phyloP scores from a whole-genome alignment of 495 filamentous ascomycete genomes.

The Friedmanniomyces endolithicus region DNA sequence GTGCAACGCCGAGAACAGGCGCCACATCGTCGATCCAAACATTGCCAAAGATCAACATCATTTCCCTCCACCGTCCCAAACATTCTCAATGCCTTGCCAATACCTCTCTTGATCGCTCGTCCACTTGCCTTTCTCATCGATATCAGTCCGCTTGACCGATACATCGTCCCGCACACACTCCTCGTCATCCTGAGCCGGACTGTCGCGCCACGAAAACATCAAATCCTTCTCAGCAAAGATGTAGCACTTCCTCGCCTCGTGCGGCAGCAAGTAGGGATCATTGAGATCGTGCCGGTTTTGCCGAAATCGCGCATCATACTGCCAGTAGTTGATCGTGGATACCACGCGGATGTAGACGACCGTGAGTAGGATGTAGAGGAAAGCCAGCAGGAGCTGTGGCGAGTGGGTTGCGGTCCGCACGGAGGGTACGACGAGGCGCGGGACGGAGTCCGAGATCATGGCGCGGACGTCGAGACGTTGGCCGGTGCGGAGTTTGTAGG shows the following conservation, averaged over 20 bases:
- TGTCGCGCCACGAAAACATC: conserved; percentile 17
- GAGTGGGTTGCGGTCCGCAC: not conserved
- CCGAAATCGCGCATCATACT: not conserved
- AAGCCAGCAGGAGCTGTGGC: not conserved
- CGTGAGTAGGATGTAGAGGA: conserved; percentile 1
- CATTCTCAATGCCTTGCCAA: conserved; percentile 16
- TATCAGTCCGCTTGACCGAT: conserved; percentile 1
- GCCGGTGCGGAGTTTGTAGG: conserved; percentile 5
- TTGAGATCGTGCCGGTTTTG: conserved; percentile 11
- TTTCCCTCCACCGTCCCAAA: conserved; percentile 7
- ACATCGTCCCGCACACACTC: conserved; percentile 3
- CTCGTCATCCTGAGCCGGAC: not conserved
- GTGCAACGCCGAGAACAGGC: not conserved
- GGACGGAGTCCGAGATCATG: conserved; percentile 9
- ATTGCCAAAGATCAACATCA: no score
- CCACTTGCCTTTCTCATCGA: conserved; percentile 13
- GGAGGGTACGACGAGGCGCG: not conserved
- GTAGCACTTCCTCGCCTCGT: conserved; percentile 9
- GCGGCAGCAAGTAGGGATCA: conserved; percentile 3
- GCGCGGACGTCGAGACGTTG: conserved; percentile 1
- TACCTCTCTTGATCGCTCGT: conserved; percentile 15
- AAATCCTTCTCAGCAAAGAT: conserved; percentile 12
- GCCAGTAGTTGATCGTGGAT: conserved; percentile 4
- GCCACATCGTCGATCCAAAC: not conserved
- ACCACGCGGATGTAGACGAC: conserved; percentile 3